Conservation (phyloP, 2,329 filamentous ascomycete genomes). For the Monosporascus sp. region DNA sequence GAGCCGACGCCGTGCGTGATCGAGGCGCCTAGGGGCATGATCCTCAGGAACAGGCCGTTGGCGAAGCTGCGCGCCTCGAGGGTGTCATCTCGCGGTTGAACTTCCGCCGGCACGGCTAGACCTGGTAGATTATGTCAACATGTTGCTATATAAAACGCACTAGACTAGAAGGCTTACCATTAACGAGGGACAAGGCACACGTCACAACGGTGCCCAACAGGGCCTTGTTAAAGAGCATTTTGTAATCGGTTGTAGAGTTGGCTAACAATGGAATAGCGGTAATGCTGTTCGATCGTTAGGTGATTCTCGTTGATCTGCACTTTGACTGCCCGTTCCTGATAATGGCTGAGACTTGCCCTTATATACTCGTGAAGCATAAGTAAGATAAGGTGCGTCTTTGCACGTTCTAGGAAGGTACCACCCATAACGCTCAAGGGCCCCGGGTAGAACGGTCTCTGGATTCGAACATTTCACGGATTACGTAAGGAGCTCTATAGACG, state of each 20-base stretch:
- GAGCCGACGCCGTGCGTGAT: conserved; percentile 19
- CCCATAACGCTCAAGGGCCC: no score
- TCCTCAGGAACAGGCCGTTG: conserved; percentile 14
- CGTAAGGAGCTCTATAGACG: no score
- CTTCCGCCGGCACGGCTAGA: not conserved
- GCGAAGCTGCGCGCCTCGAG: conserved; percentile 1
- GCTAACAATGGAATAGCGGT: not conserved
- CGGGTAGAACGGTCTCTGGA: no score
- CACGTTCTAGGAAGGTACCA: no score
- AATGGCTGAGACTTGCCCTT: no score
- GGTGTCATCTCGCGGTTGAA: not conserved
- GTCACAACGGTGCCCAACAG: not conserved
- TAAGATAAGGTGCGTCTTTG: no score
- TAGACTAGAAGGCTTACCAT: not conserved
- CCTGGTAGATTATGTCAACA: not conserved
- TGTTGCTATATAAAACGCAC: not conserved
- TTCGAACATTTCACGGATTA: no score
- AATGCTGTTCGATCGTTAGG: not conserved
- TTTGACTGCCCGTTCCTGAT: no score
- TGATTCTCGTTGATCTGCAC: not conserved
- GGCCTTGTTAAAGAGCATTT: not conserved
- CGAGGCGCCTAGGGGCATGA: conserved; percentile 23
- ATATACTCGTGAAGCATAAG: no score
- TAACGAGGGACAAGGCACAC: not conserved
- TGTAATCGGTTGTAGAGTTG: not conserved